phyloP scores from a whole-genome alignment of 352 stramenopile genomes.

The Aphanomyces stellatus region DNA sequence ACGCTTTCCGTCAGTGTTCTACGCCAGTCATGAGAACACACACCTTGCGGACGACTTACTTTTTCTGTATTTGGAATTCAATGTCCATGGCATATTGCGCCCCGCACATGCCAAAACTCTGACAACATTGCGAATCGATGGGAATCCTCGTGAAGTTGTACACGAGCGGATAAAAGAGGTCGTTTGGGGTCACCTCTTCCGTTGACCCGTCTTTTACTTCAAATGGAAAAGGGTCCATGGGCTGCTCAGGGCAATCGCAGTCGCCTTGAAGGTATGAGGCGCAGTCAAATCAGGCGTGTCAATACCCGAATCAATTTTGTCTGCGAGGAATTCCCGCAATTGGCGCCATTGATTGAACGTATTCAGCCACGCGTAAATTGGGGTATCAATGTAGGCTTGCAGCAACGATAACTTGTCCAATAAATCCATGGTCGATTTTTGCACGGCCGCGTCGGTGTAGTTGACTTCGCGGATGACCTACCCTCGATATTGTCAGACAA shows the following conservation, averaged over 20 bases:
- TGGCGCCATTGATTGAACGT: constrained; percentile 84
- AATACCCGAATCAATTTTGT: constrained; percentile 51
- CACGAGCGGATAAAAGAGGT: constrained; percentile 68
- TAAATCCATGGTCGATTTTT: constrained; percentile 53
- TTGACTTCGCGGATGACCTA: constrained; percentile 35
- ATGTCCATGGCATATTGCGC: constrained; percentile 82
- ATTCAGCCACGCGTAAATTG: constrained; percentile 83
- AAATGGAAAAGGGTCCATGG: constrained; percentile 72
- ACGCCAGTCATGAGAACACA: background rate
- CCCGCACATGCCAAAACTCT: constrained; percentile 80
- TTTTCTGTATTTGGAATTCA: constrained; percentile 37
- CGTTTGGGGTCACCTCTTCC: constrained; percentile 50
- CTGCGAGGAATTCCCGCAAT: constrained; percentile 68
- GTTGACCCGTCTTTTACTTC: constrained; percentile 26
- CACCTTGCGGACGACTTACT: background rate
- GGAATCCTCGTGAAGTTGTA: constrained; percentile 79
- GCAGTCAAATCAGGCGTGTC: too few species aligned
- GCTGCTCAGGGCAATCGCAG: constrained; percentile 66
- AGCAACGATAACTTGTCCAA: constrained; percentile 63
- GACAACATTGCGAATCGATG: constrained; percentile 85
- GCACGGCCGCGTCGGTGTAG: constrained; percentile 55
- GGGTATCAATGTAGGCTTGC: constrained; percentile 67
- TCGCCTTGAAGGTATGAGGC: too few species aligned
- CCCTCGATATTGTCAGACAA: constrained; percentile 13
- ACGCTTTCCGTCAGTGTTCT: background rate